Evolutionary conservation across 2,329 filamentous ascomycete species (phyloP), one percentile per base, ranked within the genome.

Genomic region (Nemania bipapillata): DNA sequence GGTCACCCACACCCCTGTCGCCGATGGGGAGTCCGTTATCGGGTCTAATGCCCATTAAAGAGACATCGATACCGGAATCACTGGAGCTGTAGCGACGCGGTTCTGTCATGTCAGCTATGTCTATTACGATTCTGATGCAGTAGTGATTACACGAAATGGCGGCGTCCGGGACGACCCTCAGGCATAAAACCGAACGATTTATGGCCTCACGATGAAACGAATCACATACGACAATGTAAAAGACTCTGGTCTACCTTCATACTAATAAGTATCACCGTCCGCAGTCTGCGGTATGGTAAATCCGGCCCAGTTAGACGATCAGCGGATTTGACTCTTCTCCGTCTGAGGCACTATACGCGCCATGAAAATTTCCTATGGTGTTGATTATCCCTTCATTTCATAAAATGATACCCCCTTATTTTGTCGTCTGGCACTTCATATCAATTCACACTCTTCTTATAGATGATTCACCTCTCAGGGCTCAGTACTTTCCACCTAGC

Each of bases 1-100:
- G 82, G 24, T 80, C 79, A 56, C 77, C 81, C 17, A 77, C 80
- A 28, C 77, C 80, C 15, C 77, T 77, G 67, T 74, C 75, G 28
- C 74, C 75, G 17, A 61, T 75, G 32, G 70, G 70, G 20, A 75
- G 73, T 66, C 75, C 75, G 26, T 55, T 74, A 45, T 24, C 59
- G 52, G 68, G 70, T 58, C 55, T 66, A 52, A 71, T 37, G 54
- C 69, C 67, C 37, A 22, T 70, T 22, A 65, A 32, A 40, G 59
- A 35, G 40, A 50, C 45, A 12, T 57, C 70, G 20, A 62, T 65
- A 26, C 68, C 70, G 11, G 68, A 68, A 66, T n/a, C 35, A 24
- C 49, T 72, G 15, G 55, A 66, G 30, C 35, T 72, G 4, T 68
- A 64, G 22, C 11, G 49, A 37, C 37, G 32, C 35, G 17, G 28